These are phyloP conservation scores for Flueggea neowawraea DNA, from an alignment of 441 rosid genomes.

Conservation along the genomic window DNA sequence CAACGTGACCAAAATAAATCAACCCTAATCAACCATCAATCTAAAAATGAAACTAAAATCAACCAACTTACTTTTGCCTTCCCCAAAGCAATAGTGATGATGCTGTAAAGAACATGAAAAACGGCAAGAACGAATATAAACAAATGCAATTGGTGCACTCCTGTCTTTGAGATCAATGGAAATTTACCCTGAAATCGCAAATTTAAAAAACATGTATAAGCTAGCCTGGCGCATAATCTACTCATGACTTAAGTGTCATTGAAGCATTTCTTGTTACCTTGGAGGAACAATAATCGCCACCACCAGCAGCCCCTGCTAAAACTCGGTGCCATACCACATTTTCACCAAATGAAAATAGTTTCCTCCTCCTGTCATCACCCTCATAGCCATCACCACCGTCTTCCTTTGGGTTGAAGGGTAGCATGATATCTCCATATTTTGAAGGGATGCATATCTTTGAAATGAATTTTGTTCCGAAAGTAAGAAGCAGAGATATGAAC, in stretches of 20 bases:
- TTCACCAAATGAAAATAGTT: conserved; percentile 25
- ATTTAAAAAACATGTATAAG: no score
- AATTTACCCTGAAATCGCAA: conserved; percentile 28
- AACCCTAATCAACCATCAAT: no score
- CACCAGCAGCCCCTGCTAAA: conserved; percentile 31
- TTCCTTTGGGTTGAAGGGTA: conserved; percentile 30
- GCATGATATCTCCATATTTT: conserved; percentile 33
- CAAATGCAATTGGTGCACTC: conserved; percentile 60
- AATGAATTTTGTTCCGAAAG: conserved; percentile 35
- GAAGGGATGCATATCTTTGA: conserved; percentile 46
- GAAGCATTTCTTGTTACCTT: conserved; percentile 13
- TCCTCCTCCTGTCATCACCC: conserved; percentile 27
- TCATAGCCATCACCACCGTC: background rate
- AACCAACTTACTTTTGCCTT: conserved; percentile 43
- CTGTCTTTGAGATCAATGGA: conserved; percentile 46
- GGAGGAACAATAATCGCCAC: conserved; percentile 26
- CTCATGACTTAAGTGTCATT: background rate
- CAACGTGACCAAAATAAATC: no score
- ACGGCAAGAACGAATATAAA: conserved; percentile 62
- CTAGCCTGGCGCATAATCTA: no score
- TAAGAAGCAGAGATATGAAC: conserved; percentile 55
- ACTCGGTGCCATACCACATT: conserved; percentile 30
- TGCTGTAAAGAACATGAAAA: conserved; percentile 52
- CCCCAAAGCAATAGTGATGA: conserved; percentile 44
- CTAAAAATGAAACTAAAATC: background rate